Conservation (phyloP, 2,329 filamentous ascomycete species). For the Fusarium pilosicola region DNA sequence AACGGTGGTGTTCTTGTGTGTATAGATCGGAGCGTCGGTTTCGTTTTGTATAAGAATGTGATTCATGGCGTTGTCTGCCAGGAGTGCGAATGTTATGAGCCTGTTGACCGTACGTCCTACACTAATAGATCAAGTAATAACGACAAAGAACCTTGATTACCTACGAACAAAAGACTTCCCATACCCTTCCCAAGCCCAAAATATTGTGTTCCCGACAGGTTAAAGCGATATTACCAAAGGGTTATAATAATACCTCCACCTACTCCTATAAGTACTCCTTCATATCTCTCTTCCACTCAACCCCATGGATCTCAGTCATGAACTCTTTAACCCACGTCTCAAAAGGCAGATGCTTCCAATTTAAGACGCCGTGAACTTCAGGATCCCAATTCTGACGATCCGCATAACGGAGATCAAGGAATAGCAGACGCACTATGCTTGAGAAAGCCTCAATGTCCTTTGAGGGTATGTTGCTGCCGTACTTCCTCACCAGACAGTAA, state of each 20-base stretch:
- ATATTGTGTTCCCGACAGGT: not conserved
- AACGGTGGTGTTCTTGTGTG: too few species aligned
- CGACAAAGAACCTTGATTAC: not conserved
- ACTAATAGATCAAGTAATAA: not conserved
- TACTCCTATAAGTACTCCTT: not conserved
- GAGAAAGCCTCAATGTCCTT: not conserved
- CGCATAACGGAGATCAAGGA: not conserved
- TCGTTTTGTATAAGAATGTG: too few species aligned
- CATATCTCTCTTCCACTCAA: not conserved
- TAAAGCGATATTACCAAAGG: not conserved
- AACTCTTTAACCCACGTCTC: not conserved
- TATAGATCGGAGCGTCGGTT: too few species aligned
- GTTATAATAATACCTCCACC: too few species aligned
- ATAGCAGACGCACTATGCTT: not conserved
- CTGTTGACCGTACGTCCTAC: too few species aligned
- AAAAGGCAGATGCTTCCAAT: not conserved
- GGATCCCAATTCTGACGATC: not conserved
- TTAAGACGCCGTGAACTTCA: constrained; percentile 4
- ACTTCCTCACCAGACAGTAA: not conserved
- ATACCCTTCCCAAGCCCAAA: not conserved
- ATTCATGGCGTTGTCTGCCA: too few species aligned
- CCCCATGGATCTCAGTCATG: not conserved
- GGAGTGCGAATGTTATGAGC: too few species aligned
- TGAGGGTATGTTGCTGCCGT: not conserved
- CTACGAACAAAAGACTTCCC: not conserved